These are phyloP conservation scores for Pseudoperonospora humuli DNA, from an alignment of 352 stramenopile species.

Conservation along the genomic window DNA sequence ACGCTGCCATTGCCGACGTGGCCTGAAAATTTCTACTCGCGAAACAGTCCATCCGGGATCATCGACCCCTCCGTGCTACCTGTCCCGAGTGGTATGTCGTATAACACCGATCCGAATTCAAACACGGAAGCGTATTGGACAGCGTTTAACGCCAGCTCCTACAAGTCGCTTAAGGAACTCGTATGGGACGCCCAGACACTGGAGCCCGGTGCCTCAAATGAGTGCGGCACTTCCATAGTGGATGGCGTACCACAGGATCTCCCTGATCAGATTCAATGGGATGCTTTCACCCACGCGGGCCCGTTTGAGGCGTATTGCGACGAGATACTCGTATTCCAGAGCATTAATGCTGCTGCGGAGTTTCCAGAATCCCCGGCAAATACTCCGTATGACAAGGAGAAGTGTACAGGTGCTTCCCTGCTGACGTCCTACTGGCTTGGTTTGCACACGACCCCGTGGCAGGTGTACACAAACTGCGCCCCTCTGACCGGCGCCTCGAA, in stretches of 20 bases:
- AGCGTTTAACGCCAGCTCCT: conserved; percentile 32
- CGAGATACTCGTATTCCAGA: conserved; percentile 28
- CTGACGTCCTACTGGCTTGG: conserved; percentile 41
- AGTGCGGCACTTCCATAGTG: conserved; percentile 24
- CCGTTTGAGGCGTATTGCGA: conserved; percentile 44
- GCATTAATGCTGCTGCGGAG: conserved; percentile 32
- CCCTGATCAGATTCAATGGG: conserved; percentile 25
- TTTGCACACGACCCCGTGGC: conserved; percentile 35
- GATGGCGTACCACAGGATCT: conserved; percentile 19
- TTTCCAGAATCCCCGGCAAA: conserved; percentile 26
- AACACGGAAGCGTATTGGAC: conserved; percentile 31
- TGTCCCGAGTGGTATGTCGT: conserved; percentile 37
- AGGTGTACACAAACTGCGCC: conserved; percentile 47
- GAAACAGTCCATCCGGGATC: conserved; percentile 33
- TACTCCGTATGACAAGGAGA: conserved; percentile 34
- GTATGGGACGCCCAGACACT: conserved; percentile 18
- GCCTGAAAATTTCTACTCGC: conserved; percentile 23
- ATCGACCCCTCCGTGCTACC: conserved; percentile 34
- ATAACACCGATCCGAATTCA: conserved; percentile 19
- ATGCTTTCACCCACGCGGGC: conserved; percentile 40
- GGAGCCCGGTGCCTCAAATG: conserved; percentile 16
- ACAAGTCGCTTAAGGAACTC: conserved; percentile 28
- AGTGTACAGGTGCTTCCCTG: conserved; percentile 23
- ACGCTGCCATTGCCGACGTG: conserved; percentile 34
- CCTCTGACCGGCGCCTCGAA: conserved; percentile 13